A percentile compares a stretch with the other conserved stretches of the same genome.
phyloP scores from a whole-genome alignment of 2,329 filamentous ascomycete species.

The Calonectria multiphialidica region DNA sequence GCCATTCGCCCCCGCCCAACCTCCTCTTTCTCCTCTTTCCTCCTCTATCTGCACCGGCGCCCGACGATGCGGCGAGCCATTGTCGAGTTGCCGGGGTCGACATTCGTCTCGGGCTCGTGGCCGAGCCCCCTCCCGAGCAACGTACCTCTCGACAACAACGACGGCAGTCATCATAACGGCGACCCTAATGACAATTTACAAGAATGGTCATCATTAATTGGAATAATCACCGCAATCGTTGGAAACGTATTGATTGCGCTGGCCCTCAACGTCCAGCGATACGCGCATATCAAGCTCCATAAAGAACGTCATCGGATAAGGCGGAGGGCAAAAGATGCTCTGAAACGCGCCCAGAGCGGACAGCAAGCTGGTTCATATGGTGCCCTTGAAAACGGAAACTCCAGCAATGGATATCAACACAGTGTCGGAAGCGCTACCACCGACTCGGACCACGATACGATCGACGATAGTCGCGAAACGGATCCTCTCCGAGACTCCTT shows the following conservation, averaged over 20 bases:
- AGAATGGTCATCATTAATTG: conserved; percentile 93
- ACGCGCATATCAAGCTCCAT: conserved; percentile 89
- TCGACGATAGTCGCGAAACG: conserved; percentile 56
- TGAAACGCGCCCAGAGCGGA: conserved; percentile 57
- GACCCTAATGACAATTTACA: conserved; percentile 64
- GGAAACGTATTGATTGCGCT: conserved; percentile 96
- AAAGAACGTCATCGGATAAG: conserved; percentile 73
- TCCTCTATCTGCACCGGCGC: conserved; percentile 28
- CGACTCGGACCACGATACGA: conserved; percentile 47
- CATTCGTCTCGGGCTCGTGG: conserved; percentile 33
- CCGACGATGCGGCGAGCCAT: conserved; percentile 42
- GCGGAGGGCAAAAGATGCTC: conserved; percentile 65
- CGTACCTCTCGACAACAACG: conserved; percentile 29
- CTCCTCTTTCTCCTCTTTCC: conserved; percentile 20
- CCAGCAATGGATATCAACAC: conserved; percentile 38
- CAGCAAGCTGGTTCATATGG: conserved; percentile 50
- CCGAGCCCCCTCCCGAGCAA: conserved; percentile 26
- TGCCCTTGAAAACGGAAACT: conserved; percentile 41
- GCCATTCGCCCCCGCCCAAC: conserved; percentile 22
- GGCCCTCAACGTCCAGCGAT: conserved; percentile 95
- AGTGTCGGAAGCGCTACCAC: conserved; percentile 21
- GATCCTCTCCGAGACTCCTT: conserved; percentile 66
- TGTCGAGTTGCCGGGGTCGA: conserved; percentile 40
- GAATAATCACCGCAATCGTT: conserved; percentile 91
- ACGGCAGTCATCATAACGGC: conserved; percentile 51